Evolutionary conservation across 2,329 filamentous ascomycete genomes (phyloP), one percentile per base, ranked within the genome.

Genomic region (Fusarium luffae): DNA sequence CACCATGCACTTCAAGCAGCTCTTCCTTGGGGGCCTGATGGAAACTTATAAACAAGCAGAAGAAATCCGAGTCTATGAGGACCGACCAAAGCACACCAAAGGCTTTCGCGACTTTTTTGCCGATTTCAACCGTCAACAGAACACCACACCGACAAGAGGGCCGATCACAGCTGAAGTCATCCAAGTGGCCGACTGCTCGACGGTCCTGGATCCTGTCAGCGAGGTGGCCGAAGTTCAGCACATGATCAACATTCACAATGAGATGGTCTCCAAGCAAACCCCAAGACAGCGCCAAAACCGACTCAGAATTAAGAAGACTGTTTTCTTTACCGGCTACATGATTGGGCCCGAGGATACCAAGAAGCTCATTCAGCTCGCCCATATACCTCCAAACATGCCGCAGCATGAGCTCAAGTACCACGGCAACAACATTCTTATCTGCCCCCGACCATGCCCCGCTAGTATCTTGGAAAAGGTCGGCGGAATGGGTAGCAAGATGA

Each of bases 1-100:
- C 75, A 99, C 96, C 5, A 96, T 98, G 90, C 83, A 88, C 27
- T 99, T 97, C 85, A 99, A 99, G 83, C 92, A 97, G 77, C 84
- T 89, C 41, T 93, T 98, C 74, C 87, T 99, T 28, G 86, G 89
- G 68, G 88, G 92, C 25, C 82, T 98, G 56, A 88, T 98, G 82
- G 90, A 93, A 80, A 98, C 95, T 28, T 98, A 98, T 81, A 88
- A 85, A 66, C 79, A 89, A 43, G 93, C 95, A 5, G 87, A 91
- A n/a, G 94, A 97, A 75, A 91, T 98, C 57, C 89, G 91, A 79
- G 85, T 92, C 49, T 92, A 92, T 77, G 90, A 92, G 75, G 90
- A 92, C 74, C 83, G 90, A 6, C 82, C 85, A 5, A 87, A 86
- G 72, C 90, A 92, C 77, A 92, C 92, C 54, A 92, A 92, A 78